Conservation (phyloP, 768 basidiomycete genomes). For the Leccinum incarnatum region DNA sequence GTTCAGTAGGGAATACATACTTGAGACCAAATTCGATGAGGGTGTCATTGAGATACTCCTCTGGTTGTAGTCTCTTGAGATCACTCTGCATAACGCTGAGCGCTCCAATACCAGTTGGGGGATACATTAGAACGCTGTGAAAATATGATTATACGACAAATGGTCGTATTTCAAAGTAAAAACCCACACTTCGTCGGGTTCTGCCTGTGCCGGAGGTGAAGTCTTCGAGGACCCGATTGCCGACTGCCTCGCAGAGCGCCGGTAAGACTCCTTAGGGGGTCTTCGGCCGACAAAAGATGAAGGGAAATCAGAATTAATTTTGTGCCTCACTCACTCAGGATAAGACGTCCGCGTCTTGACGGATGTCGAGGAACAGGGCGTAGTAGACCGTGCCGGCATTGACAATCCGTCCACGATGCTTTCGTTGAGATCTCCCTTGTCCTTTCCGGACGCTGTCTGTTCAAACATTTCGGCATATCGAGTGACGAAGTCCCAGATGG, state of each 20-base stretch:
- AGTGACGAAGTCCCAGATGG: constrained; percentile 15
- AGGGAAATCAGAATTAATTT: not conserved
- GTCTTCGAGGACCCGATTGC: constrained; percentile 17
- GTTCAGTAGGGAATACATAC: constrained; percentile 42
- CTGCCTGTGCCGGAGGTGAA: constrained; percentile 27
- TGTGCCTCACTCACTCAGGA: constrained; percentile 17
- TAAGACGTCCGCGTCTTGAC: constrained; percentile 6
- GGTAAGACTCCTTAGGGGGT: constrained; percentile 13
- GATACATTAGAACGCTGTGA: constrained; percentile 74
- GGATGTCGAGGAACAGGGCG: constrained; percentile 21
- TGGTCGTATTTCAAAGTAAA: not conserved
- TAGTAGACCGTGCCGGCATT: constrained; percentile 10
- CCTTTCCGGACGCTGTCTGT: constrained; percentile 4
- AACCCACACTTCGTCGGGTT: constrained; percentile 64
- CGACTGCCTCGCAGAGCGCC: constrained; percentile 38
- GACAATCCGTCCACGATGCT: not conserved
- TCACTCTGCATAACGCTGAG: constrained; percentile 84
- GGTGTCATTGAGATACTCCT: constrained; percentile 93
- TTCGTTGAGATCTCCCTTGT: not conserved
- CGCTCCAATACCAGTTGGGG: constrained; percentile 64
- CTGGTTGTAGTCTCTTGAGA: constrained; percentile 64
- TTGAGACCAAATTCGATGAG: constrained; percentile 95
- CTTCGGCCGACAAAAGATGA: constrained; percentile 11
- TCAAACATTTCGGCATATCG: constrained; percentile 15
- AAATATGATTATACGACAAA: constrained; percentile 3